Conservation (phyloP, 805 yeast species). For the Zygotorulaspora sp. region DNA sequence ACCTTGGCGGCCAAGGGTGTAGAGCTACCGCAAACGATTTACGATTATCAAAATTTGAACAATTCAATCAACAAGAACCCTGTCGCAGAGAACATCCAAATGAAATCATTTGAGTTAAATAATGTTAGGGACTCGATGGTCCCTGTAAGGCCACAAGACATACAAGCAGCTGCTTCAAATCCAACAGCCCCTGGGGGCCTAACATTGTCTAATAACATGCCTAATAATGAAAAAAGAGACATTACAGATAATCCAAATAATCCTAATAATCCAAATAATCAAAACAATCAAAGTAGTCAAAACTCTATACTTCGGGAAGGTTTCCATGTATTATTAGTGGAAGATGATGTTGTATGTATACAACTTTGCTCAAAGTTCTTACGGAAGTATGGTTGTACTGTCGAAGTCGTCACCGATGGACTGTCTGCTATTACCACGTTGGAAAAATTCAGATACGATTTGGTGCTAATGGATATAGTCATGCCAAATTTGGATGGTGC, state of each 20-base stretch:
- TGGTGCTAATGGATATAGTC: constrained; percentile 81
- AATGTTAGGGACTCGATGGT: constrained; percentile 11
- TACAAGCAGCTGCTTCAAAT: constrained; percentile 8
- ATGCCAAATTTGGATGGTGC: constrained; percentile 89
- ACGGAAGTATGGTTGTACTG: constrained; percentile 84
- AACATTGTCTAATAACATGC: constrained; percentile 12
- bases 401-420: constrained; percentile 91
- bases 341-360: constrained; percentile 78
- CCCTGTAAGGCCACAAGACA: constrained; percentile 10
- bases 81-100: constrained; percentile 7
- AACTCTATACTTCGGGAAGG: constrained; percentile 36
- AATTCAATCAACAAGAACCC: constrained; percentile 6
- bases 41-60: constrained; percentile 8
- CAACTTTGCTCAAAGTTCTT: constrained; percentile 78
- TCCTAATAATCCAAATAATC: no score
- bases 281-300: no score
- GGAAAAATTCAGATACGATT: constrained; percentile 65
- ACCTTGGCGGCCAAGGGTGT: constrained; percentile 57
- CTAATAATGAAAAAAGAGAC: constrained; percentile 11
- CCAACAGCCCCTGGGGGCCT: constrained; percentile 15
- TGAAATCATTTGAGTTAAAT: constrained; percentile 11
- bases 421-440: constrained; percentile 76
- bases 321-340: constrained; percentile 70
- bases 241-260: constrained; percentile 7
- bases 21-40: constrained; percentile 49